These are phyloP conservation scores for Pichia sp. DNA, from an alignment of 1,139 yeast species.

Conservation along the genomic window DNA sequence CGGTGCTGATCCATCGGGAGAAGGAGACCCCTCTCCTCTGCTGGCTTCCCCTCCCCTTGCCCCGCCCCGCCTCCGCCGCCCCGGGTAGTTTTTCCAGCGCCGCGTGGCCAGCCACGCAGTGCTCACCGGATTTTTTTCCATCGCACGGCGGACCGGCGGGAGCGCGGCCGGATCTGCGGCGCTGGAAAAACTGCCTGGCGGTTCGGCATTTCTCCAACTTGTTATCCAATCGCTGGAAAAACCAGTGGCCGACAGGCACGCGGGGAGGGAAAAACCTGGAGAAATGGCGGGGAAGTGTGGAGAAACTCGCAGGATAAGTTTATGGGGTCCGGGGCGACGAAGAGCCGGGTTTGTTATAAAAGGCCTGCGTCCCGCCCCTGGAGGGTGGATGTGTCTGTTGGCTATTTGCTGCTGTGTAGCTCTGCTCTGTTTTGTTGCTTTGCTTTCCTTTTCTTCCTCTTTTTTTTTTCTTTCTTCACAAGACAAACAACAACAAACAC, in stretches of 20 bases:
- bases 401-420: neutral
- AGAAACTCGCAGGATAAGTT: neutral
- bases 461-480: neutral
- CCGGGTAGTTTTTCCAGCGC: too few species aligned
- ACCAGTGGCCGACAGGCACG: neutral
- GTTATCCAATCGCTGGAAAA: neutral
- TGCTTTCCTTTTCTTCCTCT: neutral
- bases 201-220: neutral
- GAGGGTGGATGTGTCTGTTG: too few species aligned
- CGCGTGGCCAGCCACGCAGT: too few species aligned
- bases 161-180: too few species aligned
- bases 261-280: neutral
- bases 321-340: neutral
- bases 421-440: neutral
- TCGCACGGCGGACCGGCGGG: too few species aligned
- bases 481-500: neutral
- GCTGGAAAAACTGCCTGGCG: neutral
- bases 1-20: too few species aligned
- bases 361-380: neutral
- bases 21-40: too few species aligned
- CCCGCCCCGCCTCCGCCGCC: too few species aligned
- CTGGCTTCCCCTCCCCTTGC: too few species aligned
- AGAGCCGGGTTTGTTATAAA: neutral
- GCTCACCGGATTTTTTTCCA: too few species aligned
- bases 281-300: neutral